Evolutionary conservation across 2,329 filamentous ascomycete species (phyloP).

Genomic region (Ophiocordyceps camponoti-leonardi): DNA sequence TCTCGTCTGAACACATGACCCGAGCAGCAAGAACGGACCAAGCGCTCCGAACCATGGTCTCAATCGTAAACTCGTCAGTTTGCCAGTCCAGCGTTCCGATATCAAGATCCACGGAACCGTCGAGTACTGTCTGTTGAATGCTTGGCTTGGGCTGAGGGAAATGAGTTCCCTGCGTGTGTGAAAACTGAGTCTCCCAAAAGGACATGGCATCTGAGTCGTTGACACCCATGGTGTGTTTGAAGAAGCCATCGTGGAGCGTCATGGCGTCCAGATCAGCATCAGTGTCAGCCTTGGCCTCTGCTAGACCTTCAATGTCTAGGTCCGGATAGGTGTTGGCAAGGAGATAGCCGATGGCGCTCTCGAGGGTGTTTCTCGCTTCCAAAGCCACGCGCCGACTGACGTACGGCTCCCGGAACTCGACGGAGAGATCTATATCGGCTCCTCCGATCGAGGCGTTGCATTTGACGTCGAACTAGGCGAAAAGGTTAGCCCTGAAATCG

Average conservation of each 20-base stretch:
- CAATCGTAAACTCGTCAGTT: background rate
- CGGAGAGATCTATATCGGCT: background rate
- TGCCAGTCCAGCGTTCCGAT: background rate
- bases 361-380: conserved; percentile 1
- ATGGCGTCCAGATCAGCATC: background rate
- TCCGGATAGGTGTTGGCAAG: background rate
- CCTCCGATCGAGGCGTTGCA: conserved; percentile 1
- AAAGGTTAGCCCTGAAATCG: background rate
- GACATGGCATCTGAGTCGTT: background rate
- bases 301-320: background rate
- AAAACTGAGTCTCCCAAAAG: conserved; percentile 3
- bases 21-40: conserved; percentile 15
- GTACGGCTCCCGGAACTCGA: conserved; percentile 3
- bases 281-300: background rate
- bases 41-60: conserved; percentile 5
- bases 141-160: background rate
- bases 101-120: background rate
- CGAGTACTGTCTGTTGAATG: background rate
- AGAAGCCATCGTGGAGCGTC: conserved; percentile 1
- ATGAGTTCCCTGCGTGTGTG: background rate
- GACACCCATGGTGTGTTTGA: conserved; percentile 1
- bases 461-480: conserved; percentile 1
- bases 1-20: conserved; percentile 16
- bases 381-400: background rate
- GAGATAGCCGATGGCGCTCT: conserved; percentile 1